Evolutionary conservation across 2,329 filamentous ascomycete species (phyloP).

Genomic region (Teratosphaeria nubilosa): DNA sequence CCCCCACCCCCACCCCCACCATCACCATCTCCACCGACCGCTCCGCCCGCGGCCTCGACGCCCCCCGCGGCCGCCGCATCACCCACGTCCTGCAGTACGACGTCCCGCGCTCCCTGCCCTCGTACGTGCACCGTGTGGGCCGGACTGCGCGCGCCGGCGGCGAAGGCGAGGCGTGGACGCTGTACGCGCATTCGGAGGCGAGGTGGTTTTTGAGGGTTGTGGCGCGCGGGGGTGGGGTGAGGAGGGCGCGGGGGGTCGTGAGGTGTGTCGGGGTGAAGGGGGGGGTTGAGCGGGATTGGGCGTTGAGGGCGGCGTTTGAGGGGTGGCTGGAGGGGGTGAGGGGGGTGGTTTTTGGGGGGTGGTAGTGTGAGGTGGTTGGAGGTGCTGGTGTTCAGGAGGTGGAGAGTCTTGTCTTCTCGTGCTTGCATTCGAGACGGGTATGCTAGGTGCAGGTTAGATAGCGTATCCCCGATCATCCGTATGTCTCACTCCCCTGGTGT

Average conservation of each 20-base stretch:
- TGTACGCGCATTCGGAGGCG: slow-evolving; percentile 72
- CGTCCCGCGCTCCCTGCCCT: slow-evolving; percentile 66
- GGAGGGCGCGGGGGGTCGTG: slow-evolving; percentile 36
- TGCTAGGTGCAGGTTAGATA: too few species aligned
- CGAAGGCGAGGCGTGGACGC: slow-evolving; percentile 69
- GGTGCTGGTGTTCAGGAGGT: too few species aligned
- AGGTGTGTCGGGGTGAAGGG: slow-evolving; percentile 21
- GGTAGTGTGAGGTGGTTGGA: slow-evolving; percentile 12
- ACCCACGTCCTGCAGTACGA: slow-evolving; percentile 92
- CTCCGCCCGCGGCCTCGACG: slow-evolving; percentile 80
- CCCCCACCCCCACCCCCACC: slow-evolving; percentile 51
- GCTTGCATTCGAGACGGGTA: too few species aligned
- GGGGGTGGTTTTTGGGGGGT: slow-evolving; percentile 45
- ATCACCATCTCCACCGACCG: slow-evolving; percentile 78
- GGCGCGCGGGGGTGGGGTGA: slow-evolving; percentile 45
- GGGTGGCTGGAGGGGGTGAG: slow-evolving; percentile 52
- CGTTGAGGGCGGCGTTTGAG: slow-evolving; percentile 34
- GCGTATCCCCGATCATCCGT: too few species aligned
- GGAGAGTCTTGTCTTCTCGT: too few species aligned
- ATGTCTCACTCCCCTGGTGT: too few species aligned
- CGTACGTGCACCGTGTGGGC: slow-evolving; percentile 86
- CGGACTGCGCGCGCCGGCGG: slow-evolving; percentile 77
- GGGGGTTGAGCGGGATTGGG: slow-evolving; percentile 6
- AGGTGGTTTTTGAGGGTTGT: slow-evolving; percentile 89
- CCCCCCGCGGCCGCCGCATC: slow-evolving; percentile 43